phyloP scores from a whole-genome alignment of 2,329 filamentous ascomycete species.

The Alternaria solani region DNA sequence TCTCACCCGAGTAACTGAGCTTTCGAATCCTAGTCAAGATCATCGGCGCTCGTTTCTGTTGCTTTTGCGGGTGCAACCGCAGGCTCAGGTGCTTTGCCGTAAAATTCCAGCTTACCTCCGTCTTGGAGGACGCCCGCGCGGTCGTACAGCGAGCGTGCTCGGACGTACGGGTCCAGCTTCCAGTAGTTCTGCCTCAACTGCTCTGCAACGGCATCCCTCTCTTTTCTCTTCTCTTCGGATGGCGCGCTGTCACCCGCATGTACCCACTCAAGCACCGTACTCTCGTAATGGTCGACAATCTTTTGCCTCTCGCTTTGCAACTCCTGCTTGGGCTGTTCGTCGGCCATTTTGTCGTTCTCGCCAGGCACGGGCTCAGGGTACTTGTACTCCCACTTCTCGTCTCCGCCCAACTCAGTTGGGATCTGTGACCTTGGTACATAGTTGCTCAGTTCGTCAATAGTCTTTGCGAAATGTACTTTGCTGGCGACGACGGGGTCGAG shows the following conservation, averaged over 20 bases:
- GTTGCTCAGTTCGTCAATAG: conserved; percentile 75
- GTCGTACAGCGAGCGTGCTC: conserved; percentile 86
- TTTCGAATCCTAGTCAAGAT: conserved; percentile 41
- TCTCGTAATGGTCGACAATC: conserved; percentile 78
- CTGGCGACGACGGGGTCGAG: conserved; percentile 93
- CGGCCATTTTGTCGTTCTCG: conserved; percentile 80
- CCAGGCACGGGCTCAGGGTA: conserved; percentile 78
- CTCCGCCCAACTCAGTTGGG: conserved; percentile 83
- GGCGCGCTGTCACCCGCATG: conserved; percentile 52
- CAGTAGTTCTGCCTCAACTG: conserved; percentile 81
- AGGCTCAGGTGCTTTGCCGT: conserved; percentile 55
- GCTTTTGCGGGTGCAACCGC: conserved; percentile 14
- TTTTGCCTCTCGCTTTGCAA: conserved; percentile 70
- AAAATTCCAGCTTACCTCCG: conserved; percentile 76
- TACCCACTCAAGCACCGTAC: conserved; percentile 79
- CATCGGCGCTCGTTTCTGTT: conserved; percentile 42
- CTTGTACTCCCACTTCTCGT: conserved; percentile 82
- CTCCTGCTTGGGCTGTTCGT: conserved; percentile 66
- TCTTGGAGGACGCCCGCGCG: conserved; percentile 74
- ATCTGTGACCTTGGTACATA: conserved; percentile 78
- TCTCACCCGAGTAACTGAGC: not conserved
- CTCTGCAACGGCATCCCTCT: conserved; percentile 69
- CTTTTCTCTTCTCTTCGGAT: conserved; percentile 60
- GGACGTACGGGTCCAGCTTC: conserved; percentile 84
- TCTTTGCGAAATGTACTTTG: conserved; percentile 94